Evolutionary conservation across 495 filamentous ascomycete genomes (phyloP).

Genomic region (Penicillium bialowiezense): DNA sequence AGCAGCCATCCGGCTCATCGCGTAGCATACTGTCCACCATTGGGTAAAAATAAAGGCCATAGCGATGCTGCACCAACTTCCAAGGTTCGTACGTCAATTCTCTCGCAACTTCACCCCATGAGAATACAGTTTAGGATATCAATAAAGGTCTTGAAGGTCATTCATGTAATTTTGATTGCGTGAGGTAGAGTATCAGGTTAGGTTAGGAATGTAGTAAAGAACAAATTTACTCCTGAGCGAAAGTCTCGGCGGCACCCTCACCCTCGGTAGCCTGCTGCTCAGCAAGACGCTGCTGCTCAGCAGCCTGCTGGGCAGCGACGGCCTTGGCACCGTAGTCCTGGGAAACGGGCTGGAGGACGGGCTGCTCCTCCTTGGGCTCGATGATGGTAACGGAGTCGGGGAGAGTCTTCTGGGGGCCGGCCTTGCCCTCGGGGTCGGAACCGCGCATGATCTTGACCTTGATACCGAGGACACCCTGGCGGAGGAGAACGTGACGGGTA

Average conservation of each 20-base stretch:
- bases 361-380: conserved; percentile 98
- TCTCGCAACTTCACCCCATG: too few species aligned
- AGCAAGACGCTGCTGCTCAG: conserved; percentile 66
- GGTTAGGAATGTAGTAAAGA: conserved; percentile 33
- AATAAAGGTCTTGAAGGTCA: conserved; percentile 28
- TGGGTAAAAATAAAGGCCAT: too few species aligned
- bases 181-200: conserved; percentile 38
- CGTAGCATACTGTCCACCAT: too few species aligned
- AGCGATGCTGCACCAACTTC: too few species aligned
- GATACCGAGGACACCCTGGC: conserved; percentile 99
- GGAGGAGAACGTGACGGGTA: conserved; percentile 97
- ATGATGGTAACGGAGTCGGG: conserved; percentile 98
- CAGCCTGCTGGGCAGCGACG: conserved; percentile 76
- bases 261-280: conserved; percentile 57
- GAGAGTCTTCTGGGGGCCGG: conserved; percentile 91
- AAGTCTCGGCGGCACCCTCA: conserved; percentile 44
- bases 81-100: too few species aligned
- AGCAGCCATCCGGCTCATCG: too few species aligned
- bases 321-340: conserved; percentile 99
- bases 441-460: conserved; percentile 99
- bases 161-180: conserved; percentile 46
- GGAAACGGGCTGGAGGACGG: conserved; percentile 86
- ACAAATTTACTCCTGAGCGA: conserved; percentile 46
- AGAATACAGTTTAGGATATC: conserved; percentile 1
- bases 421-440: conserved; percentile 98